Percentiles rank a stretch among this genome's conserved stretches.
Evolutionary conservation across 2,329 filamentous ascomycete genomes (phyloP).

Genomic region (Fusarium burgessii): DNA sequence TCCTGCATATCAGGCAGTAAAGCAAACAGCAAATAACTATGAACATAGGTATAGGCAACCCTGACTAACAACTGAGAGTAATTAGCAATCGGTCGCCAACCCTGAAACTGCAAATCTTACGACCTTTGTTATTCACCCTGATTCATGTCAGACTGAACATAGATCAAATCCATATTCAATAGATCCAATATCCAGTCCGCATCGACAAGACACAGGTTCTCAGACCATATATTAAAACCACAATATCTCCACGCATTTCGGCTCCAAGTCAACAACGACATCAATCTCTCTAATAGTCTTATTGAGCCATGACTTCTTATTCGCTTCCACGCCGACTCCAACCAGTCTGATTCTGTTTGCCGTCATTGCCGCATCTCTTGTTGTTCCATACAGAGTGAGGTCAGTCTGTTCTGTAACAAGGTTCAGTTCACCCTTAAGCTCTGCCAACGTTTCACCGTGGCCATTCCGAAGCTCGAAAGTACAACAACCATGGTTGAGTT

Average conservation of each 20-base stretch:
- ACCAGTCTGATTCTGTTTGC: conserved; percentile 41
- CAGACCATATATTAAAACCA: conserved; percentile 5
- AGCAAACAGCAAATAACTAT: too few relatives aligned
- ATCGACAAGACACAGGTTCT: background rate
- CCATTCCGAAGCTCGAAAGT: conserved; percentile 50
- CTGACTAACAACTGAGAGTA: background rate
- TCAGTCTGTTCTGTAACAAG: conserved; percentile 47
- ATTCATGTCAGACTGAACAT: too few relatives aligned
- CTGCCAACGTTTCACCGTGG: conserved; percentile 43
- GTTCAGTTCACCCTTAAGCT: conserved; percentile 47
- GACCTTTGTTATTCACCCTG: background rate
- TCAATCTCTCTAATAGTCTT: conserved; percentile 48
- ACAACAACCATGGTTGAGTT: conserved; percentile 49
- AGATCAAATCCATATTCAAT: background rate
- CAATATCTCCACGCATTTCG: conserved; percentile 24
- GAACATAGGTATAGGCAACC: background rate
- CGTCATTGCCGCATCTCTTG: conserved; percentile 19
- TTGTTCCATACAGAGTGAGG: conserved; percentile 45
- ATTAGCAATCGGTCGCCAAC: background rate
- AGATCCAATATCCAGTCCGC: background rate
- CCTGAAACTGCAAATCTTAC: background rate
- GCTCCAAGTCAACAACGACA: conserved; percentile 32
- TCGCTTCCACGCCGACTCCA: conserved; percentile 42
- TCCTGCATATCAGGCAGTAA: too few relatives aligned
- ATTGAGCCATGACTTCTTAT: conserved; percentile 45